Conservation (phyloP, 1,139 yeast species). For the Diutina sp. region DNA sequence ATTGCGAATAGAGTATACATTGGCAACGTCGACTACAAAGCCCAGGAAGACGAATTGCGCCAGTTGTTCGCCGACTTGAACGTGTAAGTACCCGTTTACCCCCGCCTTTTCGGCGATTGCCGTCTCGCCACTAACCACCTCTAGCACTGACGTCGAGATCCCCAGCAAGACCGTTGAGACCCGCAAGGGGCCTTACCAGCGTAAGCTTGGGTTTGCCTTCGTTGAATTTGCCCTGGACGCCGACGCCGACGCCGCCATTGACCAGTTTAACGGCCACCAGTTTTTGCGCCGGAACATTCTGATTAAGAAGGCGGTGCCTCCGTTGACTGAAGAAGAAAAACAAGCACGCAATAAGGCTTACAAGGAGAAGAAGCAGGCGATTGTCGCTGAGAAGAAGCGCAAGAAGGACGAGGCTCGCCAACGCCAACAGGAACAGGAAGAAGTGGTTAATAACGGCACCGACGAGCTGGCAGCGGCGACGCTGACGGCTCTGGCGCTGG, state of each 20-base stretch:
- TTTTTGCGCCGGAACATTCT: background rate
- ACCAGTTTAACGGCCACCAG: constrained; percentile 51
- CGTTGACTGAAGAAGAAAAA: constrained; percentile 37
- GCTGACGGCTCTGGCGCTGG: background rate
- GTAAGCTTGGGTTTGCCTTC: constrained; percentile 85
- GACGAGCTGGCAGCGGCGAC: constrained; percentile 7
- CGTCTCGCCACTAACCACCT: background rate
- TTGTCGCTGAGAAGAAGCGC: constrained; percentile 14
- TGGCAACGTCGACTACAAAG: background rate
- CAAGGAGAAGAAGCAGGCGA: constrained; percentile 17
- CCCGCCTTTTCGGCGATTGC: background rate
- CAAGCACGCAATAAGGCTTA: constrained; percentile 23
- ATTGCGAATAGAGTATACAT: background rate
- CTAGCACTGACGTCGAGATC: background rate
- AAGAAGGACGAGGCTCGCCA: constrained; percentile 5
- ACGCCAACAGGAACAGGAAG: constrained; percentile 4
- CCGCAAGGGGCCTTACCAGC: background rate
- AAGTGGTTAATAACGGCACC: constrained; percentile 6
- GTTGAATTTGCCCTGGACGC: constrained; percentile 75
- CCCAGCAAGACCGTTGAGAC: background rate
- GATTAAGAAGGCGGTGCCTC: constrained; percentile 32
- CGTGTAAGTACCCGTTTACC: background rate
- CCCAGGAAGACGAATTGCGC: background rate
- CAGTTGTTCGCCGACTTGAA: background rate
- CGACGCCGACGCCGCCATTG: constrained; percentile 67